Conservation (phyloP, 441 rosid species). For the Hypseocharis bilobata region DNA sequence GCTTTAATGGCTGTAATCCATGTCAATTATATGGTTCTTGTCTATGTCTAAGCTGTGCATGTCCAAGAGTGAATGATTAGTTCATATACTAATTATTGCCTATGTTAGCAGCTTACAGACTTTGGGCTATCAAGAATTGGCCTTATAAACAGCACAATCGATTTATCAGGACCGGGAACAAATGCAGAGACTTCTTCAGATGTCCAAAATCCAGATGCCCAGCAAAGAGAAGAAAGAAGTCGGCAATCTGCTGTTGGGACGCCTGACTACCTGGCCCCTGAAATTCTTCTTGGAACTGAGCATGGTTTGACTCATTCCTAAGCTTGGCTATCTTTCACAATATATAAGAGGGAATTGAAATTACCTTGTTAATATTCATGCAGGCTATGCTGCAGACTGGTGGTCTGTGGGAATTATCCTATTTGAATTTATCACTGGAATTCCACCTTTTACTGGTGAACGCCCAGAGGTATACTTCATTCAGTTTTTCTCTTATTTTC, state of each 20-base stretch:
- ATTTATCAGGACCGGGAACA: slow-evolving; percentile 50
- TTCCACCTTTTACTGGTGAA: slow-evolving; percentile 70
- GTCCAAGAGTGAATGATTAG: background rate
- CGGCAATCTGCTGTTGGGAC: slow-evolving; percentile 69
- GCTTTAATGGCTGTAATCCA: background rate
- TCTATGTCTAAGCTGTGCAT: background rate
- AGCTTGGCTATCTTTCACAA: slow-evolving; percentile 15
- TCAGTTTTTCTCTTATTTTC: slow-evolving; percentile 13
- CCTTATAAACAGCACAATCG: slow-evolving; percentile 68
- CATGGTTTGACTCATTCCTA: slow-evolving; percentile 45
- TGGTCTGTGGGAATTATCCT: slow-evolving; percentile 87
- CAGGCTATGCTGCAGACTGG: slow-evolving; percentile 83
- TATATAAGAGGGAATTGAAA: slow-evolving; percentile 19
- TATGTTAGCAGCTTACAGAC: slow-evolving; percentile 68
- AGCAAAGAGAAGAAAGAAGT: slow-evolving; percentile 38
- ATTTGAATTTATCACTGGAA: slow-evolving; percentile 68
- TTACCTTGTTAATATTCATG: slow-evolving; percentile 25
- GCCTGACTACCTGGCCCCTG: slow-evolving; percentile 83
- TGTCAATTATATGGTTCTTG: background rate
- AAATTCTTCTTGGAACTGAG: slow-evolving; percentile 81
- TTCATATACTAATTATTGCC: slow-evolving; percentile 25
- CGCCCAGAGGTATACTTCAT: slow-evolving; percentile 51
- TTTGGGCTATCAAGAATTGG: slow-evolving; percentile 83
- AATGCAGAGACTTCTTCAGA: slow-evolving; percentile 30
- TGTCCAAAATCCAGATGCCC: slow-evolving; percentile 29